These are phyloP conservation scores for Fusarium azukiicola DNA, from an alignment of 2,329 filamentous ascomycete genomes.

Conservation along the genomic window DNA sequence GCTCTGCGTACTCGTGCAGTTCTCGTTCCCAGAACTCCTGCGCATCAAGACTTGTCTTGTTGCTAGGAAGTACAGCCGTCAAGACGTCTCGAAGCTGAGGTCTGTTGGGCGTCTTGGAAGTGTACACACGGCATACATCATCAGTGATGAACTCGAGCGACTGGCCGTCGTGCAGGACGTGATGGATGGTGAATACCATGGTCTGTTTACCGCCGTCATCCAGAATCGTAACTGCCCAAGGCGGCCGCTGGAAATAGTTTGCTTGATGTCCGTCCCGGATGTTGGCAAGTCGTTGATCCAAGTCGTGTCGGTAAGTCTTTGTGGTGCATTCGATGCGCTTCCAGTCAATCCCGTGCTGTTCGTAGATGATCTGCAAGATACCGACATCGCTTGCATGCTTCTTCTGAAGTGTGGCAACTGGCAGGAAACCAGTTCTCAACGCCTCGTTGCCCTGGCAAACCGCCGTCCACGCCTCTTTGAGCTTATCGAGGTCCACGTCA, in stretches of 20 bases:
- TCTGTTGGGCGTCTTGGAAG: background rate
- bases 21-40: slow-evolving; percentile 13
- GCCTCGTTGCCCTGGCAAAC: slow-evolving; percentile 18
- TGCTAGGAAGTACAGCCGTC: background rate
- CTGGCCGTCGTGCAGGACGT: slow-evolving; percentile 22
- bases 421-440: slow-evolving; percentile 16
- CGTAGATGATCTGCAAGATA: slow-evolving; percentile 16
- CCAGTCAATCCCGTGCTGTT: slow-evolving; percentile 17
- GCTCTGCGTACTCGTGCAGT: slow-evolving; percentile 9
- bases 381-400: background rate
- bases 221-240: slow-evolving; percentile 26
- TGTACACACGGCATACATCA: slow-evolving; percentile 23
- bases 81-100: slow-evolving; percentile 17
- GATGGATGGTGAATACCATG: slow-evolving; percentile 22
- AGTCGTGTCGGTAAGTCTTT: slow-evolving; percentile 16
- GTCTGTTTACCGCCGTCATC: background rate
- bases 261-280: slow-evolving; percentile 20
- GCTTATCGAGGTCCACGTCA: background rate
- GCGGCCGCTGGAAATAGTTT: slow-evolving; percentile 21
- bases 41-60: background rate
- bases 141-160: slow-evolving; percentile 19
- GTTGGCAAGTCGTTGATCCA: slow-evolving; percentile 17
- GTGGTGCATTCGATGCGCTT: slow-evolving; percentile 13
- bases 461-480: slow-evolving; percentile 12
- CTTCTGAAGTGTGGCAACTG: slow-evolving; percentile 11